A percentile compares a stretch with the other conserved stretches of the same genome.
Conservation (phyloP, 495 filamentous ascomycete genomes). For the Niebla homalea region DNA sequence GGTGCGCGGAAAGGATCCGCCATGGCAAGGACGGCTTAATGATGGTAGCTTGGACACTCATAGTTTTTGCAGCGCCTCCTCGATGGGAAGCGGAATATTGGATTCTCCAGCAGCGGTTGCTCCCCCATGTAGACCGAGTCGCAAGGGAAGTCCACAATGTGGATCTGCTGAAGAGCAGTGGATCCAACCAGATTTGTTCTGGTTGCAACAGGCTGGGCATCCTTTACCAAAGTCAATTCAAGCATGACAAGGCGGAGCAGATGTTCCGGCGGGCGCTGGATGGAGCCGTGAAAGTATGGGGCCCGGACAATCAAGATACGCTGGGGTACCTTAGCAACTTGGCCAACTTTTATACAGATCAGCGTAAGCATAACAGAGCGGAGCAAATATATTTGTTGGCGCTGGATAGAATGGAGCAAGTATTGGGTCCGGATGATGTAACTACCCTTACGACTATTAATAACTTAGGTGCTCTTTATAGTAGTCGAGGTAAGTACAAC, state of each 20-base stretch:
- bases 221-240: neutral
- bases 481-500: no score
- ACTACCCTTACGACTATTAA: no score
- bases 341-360: constrained; percentile 13
- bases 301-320: constrained; percentile 26
- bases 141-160: constrained; percentile 7
- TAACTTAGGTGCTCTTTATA: neutral
- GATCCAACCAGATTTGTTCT: no score
- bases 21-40: constrained; percentile 9
- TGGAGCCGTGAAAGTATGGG: constrained; percentile 23
- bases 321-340: constrained; percentile 9
- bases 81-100: constrained; percentile 14
- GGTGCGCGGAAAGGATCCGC: constrained; percentile 18
- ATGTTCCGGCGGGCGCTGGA: constrained; percentile 22
- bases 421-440: no score
- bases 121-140: constrained; percentile 24
- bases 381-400: constrained; percentile 19
- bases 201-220: no score
- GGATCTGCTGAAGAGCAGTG: constrained; percentile 1
- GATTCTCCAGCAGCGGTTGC: constrained; percentile 23
- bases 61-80: constrained; percentile 19
- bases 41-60: constrained; percentile 17
- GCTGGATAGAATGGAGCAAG: no score
- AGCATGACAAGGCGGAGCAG: constrained; percentile 5
- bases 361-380: constrained; percentile 11